These are phyloP conservation scores for Calendula officinalis DNA, from an alignment of 129 eudicot genomes.

Conservation along the genomic window DNA sequence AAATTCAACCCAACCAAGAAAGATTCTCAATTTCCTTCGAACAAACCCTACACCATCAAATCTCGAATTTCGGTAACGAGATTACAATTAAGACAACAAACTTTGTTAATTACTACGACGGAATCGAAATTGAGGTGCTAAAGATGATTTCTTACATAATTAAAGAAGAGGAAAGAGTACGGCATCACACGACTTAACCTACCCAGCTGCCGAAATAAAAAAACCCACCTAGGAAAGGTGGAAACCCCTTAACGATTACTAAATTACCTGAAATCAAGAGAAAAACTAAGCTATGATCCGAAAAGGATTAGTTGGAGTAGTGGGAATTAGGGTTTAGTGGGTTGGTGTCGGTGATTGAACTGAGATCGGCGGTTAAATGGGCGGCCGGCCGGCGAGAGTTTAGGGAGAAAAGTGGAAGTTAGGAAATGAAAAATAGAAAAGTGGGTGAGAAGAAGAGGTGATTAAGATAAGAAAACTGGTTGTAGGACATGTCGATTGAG, in stretches of 20 bases:
- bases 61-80: slow-evolving; percentile 4
- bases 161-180: slow-evolving; percentile 18
- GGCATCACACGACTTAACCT: slow-evolving; percentile 34
- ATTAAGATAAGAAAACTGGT: too few species aligned
- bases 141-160: neutral
- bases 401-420: slow-evolving; percentile 10
- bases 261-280: slow-evolving; percentile 23
- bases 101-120: neutral
- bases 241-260: slow-evolving; percentile 3
- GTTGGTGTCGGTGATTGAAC: too few species aligned
- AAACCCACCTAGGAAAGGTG: neutral
- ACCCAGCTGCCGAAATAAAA: too few species aligned
- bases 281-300: neutral
- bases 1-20: slow-evolving; percentile 23
- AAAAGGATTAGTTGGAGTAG: neutral
- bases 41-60: slow-evolving; percentile 23
- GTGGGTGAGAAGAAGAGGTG: too few species aligned
- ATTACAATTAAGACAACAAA: neutral
- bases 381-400: slow-evolving; percentile 42
- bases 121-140: slow-evolving; percentile 4
- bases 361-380: neutral
- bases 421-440: slow-evolving; percentile 16
- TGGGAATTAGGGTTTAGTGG: neutral
- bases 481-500: slow-evolving; percentile 39
- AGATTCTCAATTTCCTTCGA: slow-evolving; percentile 27